Base-by-base conservation (phyloP, 208 protist genomes). In the Wallacemonas rigidus region DNA sequence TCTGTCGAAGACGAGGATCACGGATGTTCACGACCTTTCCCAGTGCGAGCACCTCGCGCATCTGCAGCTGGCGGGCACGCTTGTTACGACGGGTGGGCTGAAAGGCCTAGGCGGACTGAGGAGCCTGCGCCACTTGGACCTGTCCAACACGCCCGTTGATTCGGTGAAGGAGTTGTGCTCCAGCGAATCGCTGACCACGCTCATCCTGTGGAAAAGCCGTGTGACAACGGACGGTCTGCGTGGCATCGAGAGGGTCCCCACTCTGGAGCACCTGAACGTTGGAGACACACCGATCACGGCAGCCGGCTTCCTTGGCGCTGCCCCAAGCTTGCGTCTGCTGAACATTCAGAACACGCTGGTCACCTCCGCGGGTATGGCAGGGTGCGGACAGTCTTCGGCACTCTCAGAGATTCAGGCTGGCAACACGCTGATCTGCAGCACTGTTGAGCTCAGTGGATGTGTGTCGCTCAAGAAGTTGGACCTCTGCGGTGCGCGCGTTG, bases 201-300 rank as follows among this genome's bases (percentile, higher is more conserved):
- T 81, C 38, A 75, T 77, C 55, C 69, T 78, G 39, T 51, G 58
- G 8, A 73, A 73, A 39, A 85, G 74, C 2, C 47, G 17, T 51
- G 69, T 85, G 17, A 65, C 75, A 11, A 71, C 36, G 14, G 68
- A 74, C 12, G 65, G 68, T 26, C 65, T 81, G 11, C 2, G 43
- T n/a, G 45, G 39, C 1, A 26, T 81, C 26, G 40, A 40, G 26
- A 51, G 40, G 7, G 48, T 78, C 9, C 14, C 6, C 1, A 68
- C 57, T 3, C 57, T 85, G 12, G 67, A 80, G 43, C 70, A 77
- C 47, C 67, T 85, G 12, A 47, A 75, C 1, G 56, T 80, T 3
- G 51, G 67, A 44, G 71, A 76, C 45, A 81, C 48, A 12, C 48
- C 35, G 44, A 54, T 81, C n/a, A 36, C 2, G 38, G 50, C 55